Evolutionary conservation across 2,329 filamentous ascomycete species (phyloP).

Genomic region (Alternaria tenuissima): DNA sequence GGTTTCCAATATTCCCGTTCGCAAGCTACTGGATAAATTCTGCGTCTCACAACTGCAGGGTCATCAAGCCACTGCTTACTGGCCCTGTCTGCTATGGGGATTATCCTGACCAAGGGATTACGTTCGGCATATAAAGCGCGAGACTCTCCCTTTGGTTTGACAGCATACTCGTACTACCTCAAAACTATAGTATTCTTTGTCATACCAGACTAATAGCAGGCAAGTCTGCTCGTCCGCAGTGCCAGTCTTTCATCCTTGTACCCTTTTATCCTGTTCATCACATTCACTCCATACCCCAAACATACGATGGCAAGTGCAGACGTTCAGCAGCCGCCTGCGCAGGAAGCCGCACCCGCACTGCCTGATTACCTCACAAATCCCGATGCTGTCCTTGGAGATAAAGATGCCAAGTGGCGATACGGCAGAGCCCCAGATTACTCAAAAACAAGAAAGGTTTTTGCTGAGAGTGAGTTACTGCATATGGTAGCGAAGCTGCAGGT

Average conservation of each 20-base stretch:
- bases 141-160: background rate
- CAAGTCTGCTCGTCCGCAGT: background rate
- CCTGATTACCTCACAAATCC: constrained; percentile 68
- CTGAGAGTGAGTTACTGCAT: constrained; percentile 59
- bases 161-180: background rate
- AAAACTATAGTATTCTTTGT: background rate
- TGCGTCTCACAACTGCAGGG: constrained; percentile 16
- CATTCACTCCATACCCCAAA: background rate
- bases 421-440: constrained; percentile 69
- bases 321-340: constrained; percentile 32
- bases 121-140: constrained; percentile 19
- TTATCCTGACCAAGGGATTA: background rate
- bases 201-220: background rate
- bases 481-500: background rate
- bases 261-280: background rate
- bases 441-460: constrained; percentile 68
- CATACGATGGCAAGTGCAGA: constrained; percentile 41
- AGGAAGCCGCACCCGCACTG: constrained; percentile 49
- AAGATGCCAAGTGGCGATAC: constrained; percentile 66
- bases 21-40: constrained; percentile 13
- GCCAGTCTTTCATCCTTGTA: background rate
- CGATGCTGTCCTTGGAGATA: constrained; percentile 65
- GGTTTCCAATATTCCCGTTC: background rate
- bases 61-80: constrained; percentile 15
- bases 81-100: background rate